phyloP scores from a whole-genome alignment of 2,329 filamentous ascomycete genomes.

The Epichloe sibirici region DNA sequence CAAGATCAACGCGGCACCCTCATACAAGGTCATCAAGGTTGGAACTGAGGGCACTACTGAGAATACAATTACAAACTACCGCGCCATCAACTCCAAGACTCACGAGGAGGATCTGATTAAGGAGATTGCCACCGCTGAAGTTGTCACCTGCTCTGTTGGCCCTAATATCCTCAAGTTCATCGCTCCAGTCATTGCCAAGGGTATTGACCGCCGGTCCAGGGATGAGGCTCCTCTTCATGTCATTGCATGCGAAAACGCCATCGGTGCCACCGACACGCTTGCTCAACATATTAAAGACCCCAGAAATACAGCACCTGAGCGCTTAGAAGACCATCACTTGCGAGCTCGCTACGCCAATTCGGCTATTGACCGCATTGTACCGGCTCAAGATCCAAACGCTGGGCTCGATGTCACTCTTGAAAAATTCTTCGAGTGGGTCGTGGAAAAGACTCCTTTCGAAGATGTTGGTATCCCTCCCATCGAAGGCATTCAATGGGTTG shows the following conservation, averaged over 20 bases:
- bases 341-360: constrained; percentile 92
- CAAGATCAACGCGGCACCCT: constrained; percentile 58
- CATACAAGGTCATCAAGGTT: constrained; percentile 89
- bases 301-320: constrained; percentile 56
- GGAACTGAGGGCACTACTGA: constrained; percentile 69
- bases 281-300: constrained; percentile 67
- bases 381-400: constrained; percentile 67
- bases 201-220: constrained; percentile 63
- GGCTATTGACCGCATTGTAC: constrained; percentile 96
- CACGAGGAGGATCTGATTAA: constrained; percentile 70
- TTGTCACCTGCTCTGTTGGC: constrained; percentile 94
- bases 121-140: constrained; percentile 75
- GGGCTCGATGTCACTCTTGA: constrained; percentile 90
- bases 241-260: constrained; percentile 97
- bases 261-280: constrained; percentile 83
- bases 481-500: constrained; percentile 84
- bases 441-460: constrained; percentile 76
- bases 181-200: constrained; percentile 89
- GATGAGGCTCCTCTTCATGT: constrained; percentile 62
- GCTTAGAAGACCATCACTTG: constrained; percentile 53
- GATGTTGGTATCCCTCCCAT: constrained; percentile 55
- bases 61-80: constrained; percentile 87
- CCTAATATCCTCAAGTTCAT: constrained; percentile 96
- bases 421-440: constrained; percentile 98
- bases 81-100: constrained; percentile 88